Evolutionary conservation across 2,329 filamentous ascomycete species (phyloP).

Genomic region (Aschersonia sp.): DNA sequence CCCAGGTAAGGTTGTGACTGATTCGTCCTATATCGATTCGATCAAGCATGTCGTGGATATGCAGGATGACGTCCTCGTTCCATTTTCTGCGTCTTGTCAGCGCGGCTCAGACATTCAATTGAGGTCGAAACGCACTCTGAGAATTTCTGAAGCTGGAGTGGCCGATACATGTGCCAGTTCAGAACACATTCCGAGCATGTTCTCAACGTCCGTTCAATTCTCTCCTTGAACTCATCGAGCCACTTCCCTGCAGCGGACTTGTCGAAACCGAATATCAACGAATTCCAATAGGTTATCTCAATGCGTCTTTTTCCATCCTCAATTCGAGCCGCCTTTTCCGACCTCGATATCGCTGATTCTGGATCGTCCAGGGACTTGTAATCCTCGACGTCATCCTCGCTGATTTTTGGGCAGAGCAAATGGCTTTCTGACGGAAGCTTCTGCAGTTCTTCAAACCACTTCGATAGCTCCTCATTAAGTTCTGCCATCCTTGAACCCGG

Average conservation of each 20-base stretch:
- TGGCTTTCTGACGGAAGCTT: slow-evolving; percentile 37
- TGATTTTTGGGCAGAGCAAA: slow-evolving; percentile 51
- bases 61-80: slow-evolving; percentile 33
- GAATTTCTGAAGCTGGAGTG: slow-evolving; percentile 45
- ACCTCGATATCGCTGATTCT: slow-evolving; percentile 30
- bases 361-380: slow-evolving; percentile 38
- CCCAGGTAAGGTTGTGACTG: slow-evolving; percentile 40
- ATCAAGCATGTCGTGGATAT: slow-evolving; percentile 42
- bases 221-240: slow-evolving; percentile 41
- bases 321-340: slow-evolving; percentile 38
- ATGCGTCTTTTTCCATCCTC: slow-evolving; percentile 39
- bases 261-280: slow-evolving; percentile 53
- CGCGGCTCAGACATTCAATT: neutral
- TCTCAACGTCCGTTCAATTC: slow-evolving; percentile 43
- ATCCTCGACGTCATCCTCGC: slow-evolving; percentile 46
- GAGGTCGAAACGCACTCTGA: slow-evolving; percentile 32
- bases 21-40: slow-evolving; percentile 47
- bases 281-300: slow-evolving; percentile 50
- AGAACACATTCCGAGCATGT: slow-evolving; percentile 57
- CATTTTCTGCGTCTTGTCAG: slow-evolving; percentile 20
- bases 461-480: slow-evolving; percentile 23
- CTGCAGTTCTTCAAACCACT: slow-evolving; percentile 28
- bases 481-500: slow-evolving; percentile 17
- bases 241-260: slow-evolving; percentile 44
- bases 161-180: slow-evolving; percentile 59